Base-by-base conservation (phyloP, 192 early-diverging fungal genomes). In the Rhizophagus sp. region DNA sequence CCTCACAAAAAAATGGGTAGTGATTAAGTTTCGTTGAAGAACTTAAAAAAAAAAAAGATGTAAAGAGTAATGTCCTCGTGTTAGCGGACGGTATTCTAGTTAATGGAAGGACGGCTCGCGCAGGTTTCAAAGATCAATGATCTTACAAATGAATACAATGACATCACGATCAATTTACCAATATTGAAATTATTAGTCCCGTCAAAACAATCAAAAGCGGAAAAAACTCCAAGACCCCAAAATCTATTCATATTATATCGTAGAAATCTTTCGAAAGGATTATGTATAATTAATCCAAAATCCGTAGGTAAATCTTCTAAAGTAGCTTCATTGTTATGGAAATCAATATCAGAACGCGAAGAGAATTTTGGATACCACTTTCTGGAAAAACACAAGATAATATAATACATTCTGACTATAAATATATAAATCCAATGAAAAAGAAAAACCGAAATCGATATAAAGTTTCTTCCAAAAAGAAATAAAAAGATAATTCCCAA, bases 221-320 rank as follows among this genome's bases (percentile, higher is more conserved):
- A 75, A 62, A 39, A 39, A 13, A 12, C 0, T 7, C 73, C 73
- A 36, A n/a, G 73, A 22, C 73, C 73, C 9, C 73, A 75, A 62
- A 75, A 75, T 75, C 3, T 0, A n/a, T 75, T 61, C 3, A 61
- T 75, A 3, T 34, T 75, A 49, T 52, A 27, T 75, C 27, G 73
- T 6, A 75, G n/a, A 75, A 50, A 75, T 49, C 1, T 36, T n/a
- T 71, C 69, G 0, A 44, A 17, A 17, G 41, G 17, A 17, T 65
- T 65, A 27, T 30, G 22, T 25, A n/a, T n/a, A n/a, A n/a, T n/a
- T 3, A 24, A 19, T 24, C 11, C 10, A 66, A 67, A 2, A 4
- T 3, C 36, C 4, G 36, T 71, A 12, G 34, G 15, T 22, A 2
- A 19, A 10, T n/a, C 4, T 10, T 71, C 69, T 10, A 24, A 19